Evolutionary conservation across 139 green algal species (phyloP), one percentile per base, ranked within the genome.

Genomic region (Chlamydomonas schloesseri): DNA sequence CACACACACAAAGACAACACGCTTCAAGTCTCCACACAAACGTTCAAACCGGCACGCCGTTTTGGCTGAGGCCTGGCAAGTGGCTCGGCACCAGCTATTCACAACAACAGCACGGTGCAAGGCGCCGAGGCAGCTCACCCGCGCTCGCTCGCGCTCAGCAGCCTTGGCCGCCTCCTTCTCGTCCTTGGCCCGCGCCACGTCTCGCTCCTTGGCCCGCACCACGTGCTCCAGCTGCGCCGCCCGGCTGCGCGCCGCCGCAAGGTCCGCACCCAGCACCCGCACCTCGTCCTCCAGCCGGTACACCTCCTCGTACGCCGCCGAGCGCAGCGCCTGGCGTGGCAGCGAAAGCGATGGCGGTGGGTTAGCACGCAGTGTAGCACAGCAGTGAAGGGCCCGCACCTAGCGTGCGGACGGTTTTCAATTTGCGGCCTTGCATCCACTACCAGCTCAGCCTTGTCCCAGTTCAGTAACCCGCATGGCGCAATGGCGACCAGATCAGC

Each of bases 131-230:
- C 24, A 11, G 29, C 77, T 42, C 69, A 92, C 82, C 81, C 74
- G n/a, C 1, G 60, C 68, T 0, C 89, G 57, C 81, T 92, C 85
- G 29, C 81, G 67, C 71, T 90, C 89, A 5, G 81, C 89, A 4
- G 89, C 89, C 24, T 55, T 67, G 13, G 50, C 84, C 36, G 89
- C 89, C 29, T 88, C 84, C 69, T 78, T 79, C 37, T 90, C 89
- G 17, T 92, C 85, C 75, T 64, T 73, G 17, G 50, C 67, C 31
- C 73, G 62, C 13, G 70, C 60, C 23, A 89, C 57, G 18, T 91
- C 88, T 0, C 88, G 79, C 0, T 91, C 88, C 73, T 79, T 82
- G 37, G 79, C 72, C 20, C 80, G 72, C 9, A 89, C 34, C 67
- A 86, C 84, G n/a, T 75, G 79, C 69, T 91, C 88, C 73, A 90